A percentile compares a stretch with the other conserved stretches of the same genome.
Evolutionary conservation across 2,329 filamentous ascomycete species (phyloP).

Genomic region (Fusarium denticulatum): DNA sequence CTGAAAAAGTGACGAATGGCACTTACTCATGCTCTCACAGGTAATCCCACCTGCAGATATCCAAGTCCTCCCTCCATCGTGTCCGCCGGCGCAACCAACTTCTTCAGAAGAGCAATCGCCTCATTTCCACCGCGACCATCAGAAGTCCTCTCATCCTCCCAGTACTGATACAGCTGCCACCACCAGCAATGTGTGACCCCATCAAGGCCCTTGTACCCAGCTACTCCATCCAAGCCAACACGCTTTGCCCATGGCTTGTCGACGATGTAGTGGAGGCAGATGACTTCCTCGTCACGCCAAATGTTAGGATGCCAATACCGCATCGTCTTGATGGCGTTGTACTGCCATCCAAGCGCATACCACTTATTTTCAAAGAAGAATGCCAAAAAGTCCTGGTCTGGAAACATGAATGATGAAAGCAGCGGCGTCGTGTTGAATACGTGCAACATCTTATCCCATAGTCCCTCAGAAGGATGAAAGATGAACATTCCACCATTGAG

Average conservation of each 20-base stretch:
- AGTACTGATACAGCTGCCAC: conserved; percentile 35
- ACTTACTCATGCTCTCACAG: background rate
- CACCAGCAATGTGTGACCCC: conserved; percentile 34
- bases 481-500: conserved; percentile 40
- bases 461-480: conserved; percentile 21
- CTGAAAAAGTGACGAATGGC: background rate
- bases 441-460: conserved; percentile 28
- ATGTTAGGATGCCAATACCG: conserved; percentile 35
- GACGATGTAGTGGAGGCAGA: conserved; percentile 37
- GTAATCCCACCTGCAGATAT: conserved; percentile 3
- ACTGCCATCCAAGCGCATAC: conserved; percentile 38
- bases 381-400: conserved; percentile 32
- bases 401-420: conserved; percentile 28
- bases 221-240: conserved; percentile 18
- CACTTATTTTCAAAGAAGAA: conserved; percentile 32
- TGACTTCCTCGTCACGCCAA: conserved; percentile 36
- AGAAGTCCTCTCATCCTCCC: conserved; percentile 19
- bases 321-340: conserved; percentile 39
- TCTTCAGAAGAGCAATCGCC: background rate
- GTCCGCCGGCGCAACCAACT: conserved; percentile 3
- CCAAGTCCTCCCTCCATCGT: background rate
- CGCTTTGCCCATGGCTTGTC: conserved; percentile 37
- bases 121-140: conserved; percentile 19
- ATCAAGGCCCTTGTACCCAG: conserved; percentile 30
- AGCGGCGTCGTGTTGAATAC: conserved; percentile 27